Base-by-base conservation (phyloP, 106 monocot genomes). In the Allium fistulosum region DNA sequence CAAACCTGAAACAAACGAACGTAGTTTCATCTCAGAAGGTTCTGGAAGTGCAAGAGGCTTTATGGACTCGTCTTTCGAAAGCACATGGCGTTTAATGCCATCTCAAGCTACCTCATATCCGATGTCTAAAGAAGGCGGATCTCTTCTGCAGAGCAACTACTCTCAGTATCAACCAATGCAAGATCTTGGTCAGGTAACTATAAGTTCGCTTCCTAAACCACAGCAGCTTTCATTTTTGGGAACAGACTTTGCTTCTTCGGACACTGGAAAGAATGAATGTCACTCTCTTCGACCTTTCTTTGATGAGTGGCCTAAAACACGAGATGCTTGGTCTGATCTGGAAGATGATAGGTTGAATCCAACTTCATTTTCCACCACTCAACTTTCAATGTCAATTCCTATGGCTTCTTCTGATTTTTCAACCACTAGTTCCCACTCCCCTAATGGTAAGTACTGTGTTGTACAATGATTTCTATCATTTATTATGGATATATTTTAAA, bases 341-440 rank as follows among this genome's bases (percentile, higher is more conserved):
- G 82, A 85, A 0, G 92, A 92, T 46, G 85, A 82, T 26, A 75
- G 81, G 14, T 63, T 82, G 53, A 83, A 82, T 62, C 46, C 66
- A 46, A 79, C 69, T 10, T 74, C 82, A 9, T 85, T 88, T 63
- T 84, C 84, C 15, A 78, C 91, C 7, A 92, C 88, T 14, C 85
- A 88, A 76, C 82, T 88, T 58, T 92, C 92, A 14, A 92, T 92
- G 11, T 92, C 92, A 22, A 88, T 92, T 37, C 92, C 92, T 0
- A 85, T 88, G 85, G 72, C 85, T 7, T 85, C 88, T 0, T 92
- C 91, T 37, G 91, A 85, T 78, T 92, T 91, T 79, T 87, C 87
- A 14, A 85, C 80, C 11, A 72, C 88, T 45, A 80, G 80, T 63
- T 85, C 84, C 16, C 67, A 85, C 28, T 88, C 91, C 48, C 88